These are phyloP conservation scores for Acanthamoeba quina DNA, from an alignment of 208 protist species.

Conservation along the genomic window DNA sequence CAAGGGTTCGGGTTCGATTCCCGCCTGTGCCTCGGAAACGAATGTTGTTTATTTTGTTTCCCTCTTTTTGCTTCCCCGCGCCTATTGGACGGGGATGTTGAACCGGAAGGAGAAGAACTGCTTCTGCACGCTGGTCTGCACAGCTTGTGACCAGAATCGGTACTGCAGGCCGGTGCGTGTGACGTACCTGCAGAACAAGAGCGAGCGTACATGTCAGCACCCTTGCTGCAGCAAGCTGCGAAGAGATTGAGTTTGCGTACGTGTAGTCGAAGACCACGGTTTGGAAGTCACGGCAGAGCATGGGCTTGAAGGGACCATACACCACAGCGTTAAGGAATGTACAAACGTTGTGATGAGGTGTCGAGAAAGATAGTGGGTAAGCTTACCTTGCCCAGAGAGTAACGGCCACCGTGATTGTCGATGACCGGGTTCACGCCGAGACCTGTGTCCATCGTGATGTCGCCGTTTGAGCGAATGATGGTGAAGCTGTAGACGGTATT, in stretches of 20 bases:
- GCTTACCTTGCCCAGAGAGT: neutral
- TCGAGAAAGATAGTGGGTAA: too few species aligned
- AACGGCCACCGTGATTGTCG: neutral
- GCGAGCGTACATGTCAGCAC: neutral
- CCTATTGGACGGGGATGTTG: neutral
- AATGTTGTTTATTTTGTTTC: neutral
- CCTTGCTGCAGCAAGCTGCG: neutral
- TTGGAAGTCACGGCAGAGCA: slow-evolving; percentile 17
- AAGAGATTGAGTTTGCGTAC: neutral
- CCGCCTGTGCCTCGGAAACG: neutral
- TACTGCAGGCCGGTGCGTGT: neutral
- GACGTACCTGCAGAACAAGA: neutral
- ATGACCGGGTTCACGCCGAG: slow-evolving; percentile 5
- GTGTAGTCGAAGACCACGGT: slow-evolving; percentile 31
- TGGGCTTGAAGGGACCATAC: neutral
- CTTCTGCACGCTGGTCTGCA: slow-evolving; percentile 28
- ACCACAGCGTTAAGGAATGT: too few species aligned
- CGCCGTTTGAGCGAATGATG: neutral
- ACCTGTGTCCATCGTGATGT: neutral
- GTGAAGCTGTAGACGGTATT: neutral
- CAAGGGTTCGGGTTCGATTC: too few species aligned
- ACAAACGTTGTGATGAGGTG: too few species aligned
- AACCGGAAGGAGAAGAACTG: slow-evolving; percentile 1
- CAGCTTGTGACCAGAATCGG: neutral
- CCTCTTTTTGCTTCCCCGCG: neutral